Base-by-base conservation (phyloP, 1,284 basidiomycete species). In the Taiwanofungus camphoratus region DNA sequence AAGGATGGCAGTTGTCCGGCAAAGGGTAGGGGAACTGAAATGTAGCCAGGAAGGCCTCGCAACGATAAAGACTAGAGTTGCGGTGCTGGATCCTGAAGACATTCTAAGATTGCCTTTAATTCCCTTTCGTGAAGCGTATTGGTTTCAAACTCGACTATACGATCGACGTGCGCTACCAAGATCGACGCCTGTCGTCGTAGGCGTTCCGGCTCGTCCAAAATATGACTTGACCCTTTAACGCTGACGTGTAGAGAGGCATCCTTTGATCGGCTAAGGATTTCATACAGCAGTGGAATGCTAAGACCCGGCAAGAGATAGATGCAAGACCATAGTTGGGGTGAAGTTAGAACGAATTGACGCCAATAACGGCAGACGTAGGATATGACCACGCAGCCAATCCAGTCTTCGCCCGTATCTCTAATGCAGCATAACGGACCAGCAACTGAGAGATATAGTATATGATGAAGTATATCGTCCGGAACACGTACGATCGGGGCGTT, bases 291-390 rank as follows among this genome's bases (percentile, higher is more conserved):
- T 7, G 33, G 13, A 3, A 26, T 23, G 30, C 27, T 37, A 6
- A 35, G 27, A 8, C 15, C n/a, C 4, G 24, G 19, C 7, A 20
- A 37, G 34, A 46, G 24, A 8, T 18, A 23, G 26, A 46, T 27
- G n/a, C 29, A 46, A 3, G 26, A 7, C 44, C 44, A 46, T 9
- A 46, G 34, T n/a, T 33, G 39, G 2, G 44, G 39, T 8, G 39
- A 30, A 6, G 18, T 23, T 8, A 46, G 35, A 15, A 35, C 21
- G 20, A 46, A 26, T 1, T 21, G 23, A 18, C 44, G 33, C 44
- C 44, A 46, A 30, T 46, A 41, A 15, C 34, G 7, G 21, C 44
- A 41, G 21, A 46, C 39, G 27, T 41, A 39, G 32, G 44, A 8
- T 7, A 27, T 19, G 21, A 23, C 22, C 8, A 39, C 19, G 23